phyloP scores from a whole-genome alignment of 2,329 filamentous ascomycete genomes.

The Knufia fluminis region DNA sequence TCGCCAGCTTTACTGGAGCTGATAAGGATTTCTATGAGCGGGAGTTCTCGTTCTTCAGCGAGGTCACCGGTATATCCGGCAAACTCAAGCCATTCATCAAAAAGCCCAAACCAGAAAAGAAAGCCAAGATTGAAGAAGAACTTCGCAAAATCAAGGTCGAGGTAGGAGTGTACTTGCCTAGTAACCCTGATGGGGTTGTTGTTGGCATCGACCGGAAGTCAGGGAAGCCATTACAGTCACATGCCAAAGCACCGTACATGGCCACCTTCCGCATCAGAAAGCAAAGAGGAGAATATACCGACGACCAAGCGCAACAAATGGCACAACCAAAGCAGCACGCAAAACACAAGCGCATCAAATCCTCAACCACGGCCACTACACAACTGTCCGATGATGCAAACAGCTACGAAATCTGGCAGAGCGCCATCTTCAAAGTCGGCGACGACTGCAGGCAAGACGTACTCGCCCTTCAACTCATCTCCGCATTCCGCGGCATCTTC shows the following conservation, averaged over 20 bases:
- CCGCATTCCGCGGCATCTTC: slow-evolving; percentile 95
- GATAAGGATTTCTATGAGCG: slow-evolving; percentile 85
- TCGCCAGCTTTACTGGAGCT: slow-evolving; percentile 66
- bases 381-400: slow-evolving; percentile 20
- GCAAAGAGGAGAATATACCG: slow-evolving; percentile 44
- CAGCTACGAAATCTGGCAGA: slow-evolving; percentile 94
- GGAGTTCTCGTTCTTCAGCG: slow-evolving; percentile 96
- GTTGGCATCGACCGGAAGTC: slow-evolving; percentile 97
- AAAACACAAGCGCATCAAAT: slow-evolving; percentile 19
- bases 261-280: slow-evolving; percentile 96
- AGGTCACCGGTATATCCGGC: slow-evolving; percentile 90
- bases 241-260: slow-evolving; percentile 98
- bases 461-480: slow-evolving; percentile 92
- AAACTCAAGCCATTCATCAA: slow-evolving; percentile 93
- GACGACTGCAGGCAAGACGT: slow-evolving; percentile 98
- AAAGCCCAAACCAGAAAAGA: slow-evolving; percentile 88
- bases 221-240: slow-evolving; percentile 91
- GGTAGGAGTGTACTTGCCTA: slow-evolving; percentile 91
- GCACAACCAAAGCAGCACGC: slow-evolving; percentile 21
- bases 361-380: slow-evolving; percentile 8
- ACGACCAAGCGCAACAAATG: slow-evolving; percentile 40
- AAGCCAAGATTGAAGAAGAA: slow-evolving; percentile 98
- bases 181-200: slow-evolving; percentile 92
- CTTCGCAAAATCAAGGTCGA: slow-evolving; percentile 95
- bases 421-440: slow-evolving; percentile 98